These are phyloP conservation scores for Venturia pyrina DNA, from an alignment of 2,329 filamentous ascomycete genomes.

Conservation along the genomic window DNA sequence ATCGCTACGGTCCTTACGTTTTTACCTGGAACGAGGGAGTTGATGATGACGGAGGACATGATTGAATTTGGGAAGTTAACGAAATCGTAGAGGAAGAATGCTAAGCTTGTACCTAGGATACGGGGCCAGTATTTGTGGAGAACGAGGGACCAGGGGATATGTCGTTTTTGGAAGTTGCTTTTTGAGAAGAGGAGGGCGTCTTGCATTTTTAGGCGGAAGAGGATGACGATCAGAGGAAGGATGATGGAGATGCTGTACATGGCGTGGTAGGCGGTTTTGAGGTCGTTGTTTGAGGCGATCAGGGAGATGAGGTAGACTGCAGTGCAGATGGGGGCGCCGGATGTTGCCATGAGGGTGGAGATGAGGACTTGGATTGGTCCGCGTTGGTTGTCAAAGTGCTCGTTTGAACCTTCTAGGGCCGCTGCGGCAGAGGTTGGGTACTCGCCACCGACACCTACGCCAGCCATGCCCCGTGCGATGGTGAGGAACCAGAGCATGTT, in stretches of 20 bases:
- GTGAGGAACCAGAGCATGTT: constrained; percentile 45
- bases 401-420: constrained; percentile 45
- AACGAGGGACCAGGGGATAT: constrained; percentile 39
- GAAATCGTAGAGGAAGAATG: constrained; percentile 46
- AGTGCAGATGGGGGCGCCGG: constrained; percentile 41
- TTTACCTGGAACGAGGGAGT: constrained; percentile 30
- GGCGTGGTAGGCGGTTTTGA: constrained; percentile 30
- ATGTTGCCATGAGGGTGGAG: constrained; percentile 41
- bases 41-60: constrained; percentile 44
- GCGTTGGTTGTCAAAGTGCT: constrained; percentile 35
- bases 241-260: constrained; percentile 36
- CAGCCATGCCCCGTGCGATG: constrained; percentile 31
- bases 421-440: constrained; percentile 42
- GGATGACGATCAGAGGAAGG: constrained; percentile 43
- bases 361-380: constrained; percentile 49
- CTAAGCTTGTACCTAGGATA: constrained; percentile 37
- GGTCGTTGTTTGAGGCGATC: constrained; percentile 25
- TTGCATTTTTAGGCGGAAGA: constrained; percentile 36
- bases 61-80: constrained; percentile 20
- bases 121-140: constrained; percentile 40
- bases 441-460: constrained; percentile 38
- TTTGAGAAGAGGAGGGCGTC: constrained; percentile 35
- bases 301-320: constrained; percentile 42
- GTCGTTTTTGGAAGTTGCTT: constrained; percentile 37
- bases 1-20: constrained; percentile 35